Conservation (phyloP, 2,329 filamentous ascomycete genomes). For the Trematosphaeria pertusa region DNA sequence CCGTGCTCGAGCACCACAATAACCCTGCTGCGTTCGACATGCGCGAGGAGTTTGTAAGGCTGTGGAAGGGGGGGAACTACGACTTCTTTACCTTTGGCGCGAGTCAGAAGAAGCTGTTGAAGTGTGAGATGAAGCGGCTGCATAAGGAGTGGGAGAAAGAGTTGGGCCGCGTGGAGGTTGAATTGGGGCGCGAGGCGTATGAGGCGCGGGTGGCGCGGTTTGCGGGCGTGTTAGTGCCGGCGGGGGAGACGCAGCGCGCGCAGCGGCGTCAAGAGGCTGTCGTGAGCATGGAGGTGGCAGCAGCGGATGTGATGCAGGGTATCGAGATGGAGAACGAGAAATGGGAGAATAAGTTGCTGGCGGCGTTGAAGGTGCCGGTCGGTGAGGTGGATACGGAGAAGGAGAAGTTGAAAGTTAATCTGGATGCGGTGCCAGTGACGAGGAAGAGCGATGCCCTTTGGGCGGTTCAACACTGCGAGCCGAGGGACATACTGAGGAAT, state of each 20-base stretch:
- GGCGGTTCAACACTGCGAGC: background rate
- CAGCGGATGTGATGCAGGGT: too few relatives aligned
- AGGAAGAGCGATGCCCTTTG: background rate
- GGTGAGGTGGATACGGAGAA: background rate
- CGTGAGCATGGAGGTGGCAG: background rate
- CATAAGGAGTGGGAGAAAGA: slow-evolving; percentile 17
- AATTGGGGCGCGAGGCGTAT: slow-evolving; percentile 12
- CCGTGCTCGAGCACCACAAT: slow-evolving; percentile 31
- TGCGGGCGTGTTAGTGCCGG: slow-evolving; percentile 23
- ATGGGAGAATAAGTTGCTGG: too few relatives aligned
- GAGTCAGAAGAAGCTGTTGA: slow-evolving; percentile 23
- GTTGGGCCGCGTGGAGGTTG: slow-evolving; percentile 4
- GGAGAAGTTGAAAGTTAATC: background rate
- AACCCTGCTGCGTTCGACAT: slow-evolving; percentile 12
- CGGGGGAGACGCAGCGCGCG: slow-evolving; percentile 1
- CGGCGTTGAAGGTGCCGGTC: too few relatives aligned
- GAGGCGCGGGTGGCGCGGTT: slow-evolving; percentile 19
- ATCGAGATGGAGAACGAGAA: too few relatives aligned
- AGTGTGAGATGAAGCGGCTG: slow-evolving; percentile 19
- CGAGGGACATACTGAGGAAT: background rate
- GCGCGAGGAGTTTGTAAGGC: slow-evolving; percentile 23
- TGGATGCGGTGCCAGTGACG: background rate
- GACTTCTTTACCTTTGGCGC: slow-evolving; percentile 18
- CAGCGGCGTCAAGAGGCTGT: background rate
- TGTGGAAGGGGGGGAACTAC: slow-evolving; percentile 18